Conservation (phyloP, 495 filamentous ascomycete species). For the Pseudevernia furfuracea region DNA sequence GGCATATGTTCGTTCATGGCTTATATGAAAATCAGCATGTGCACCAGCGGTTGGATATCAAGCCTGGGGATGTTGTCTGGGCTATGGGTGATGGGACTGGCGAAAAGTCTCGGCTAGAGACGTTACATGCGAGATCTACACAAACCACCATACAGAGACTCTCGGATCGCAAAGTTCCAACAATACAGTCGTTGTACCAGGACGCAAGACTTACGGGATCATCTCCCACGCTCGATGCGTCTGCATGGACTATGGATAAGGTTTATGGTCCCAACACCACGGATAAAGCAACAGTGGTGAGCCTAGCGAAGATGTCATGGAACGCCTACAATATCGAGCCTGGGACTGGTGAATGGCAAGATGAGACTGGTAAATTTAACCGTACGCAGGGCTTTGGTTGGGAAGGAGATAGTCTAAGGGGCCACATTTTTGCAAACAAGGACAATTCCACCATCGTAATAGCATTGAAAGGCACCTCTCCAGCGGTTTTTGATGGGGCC, state of each 20-base stretch:
- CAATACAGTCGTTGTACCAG: slow-evolving; percentile 68
- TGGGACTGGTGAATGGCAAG: slow-evolving; percentile 70
- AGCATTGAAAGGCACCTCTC: slow-evolving; percentile 81
- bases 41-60: slow-evolving; percentile 66
- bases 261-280: slow-evolving; percentile 73
- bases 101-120: slow-evolving; percentile 33
- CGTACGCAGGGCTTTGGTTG: slow-evolving; percentile 80
- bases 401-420: slow-evolving; percentile 79
- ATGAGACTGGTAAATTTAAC: slow-evolving; percentile 73
- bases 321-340: slow-evolving; percentile 78
- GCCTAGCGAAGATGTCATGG: slow-evolving; percentile 75
- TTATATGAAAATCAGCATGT: slow-evolving; percentile 63
- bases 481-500: slow-evolving; percentile 85
- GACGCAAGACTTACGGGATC: slow-evolving; percentile 55
- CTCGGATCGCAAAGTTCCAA: slow-evolving; percentile 64
- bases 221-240: slow-evolving; percentile 51
- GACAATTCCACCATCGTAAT: slow-evolving; percentile 82
- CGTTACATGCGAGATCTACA: slow-evolving; percentile 46
- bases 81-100: slow-evolving; percentile 58
- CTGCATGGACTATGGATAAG: slow-evolving; percentile 78
- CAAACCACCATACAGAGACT: slow-evolving; percentile 68
- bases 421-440: slow-evolving; percentile 85
- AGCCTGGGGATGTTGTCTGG: slow-evolving; percentile 53
- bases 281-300: slow-evolving; percentile 76
- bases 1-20: slow-evolving; percentile 88